Evolutionary conservation across 257 asterid genomes (phyloP), one percentile per base, ranked within the genome.

Genomic region (Nicotiana undulata): DNA sequence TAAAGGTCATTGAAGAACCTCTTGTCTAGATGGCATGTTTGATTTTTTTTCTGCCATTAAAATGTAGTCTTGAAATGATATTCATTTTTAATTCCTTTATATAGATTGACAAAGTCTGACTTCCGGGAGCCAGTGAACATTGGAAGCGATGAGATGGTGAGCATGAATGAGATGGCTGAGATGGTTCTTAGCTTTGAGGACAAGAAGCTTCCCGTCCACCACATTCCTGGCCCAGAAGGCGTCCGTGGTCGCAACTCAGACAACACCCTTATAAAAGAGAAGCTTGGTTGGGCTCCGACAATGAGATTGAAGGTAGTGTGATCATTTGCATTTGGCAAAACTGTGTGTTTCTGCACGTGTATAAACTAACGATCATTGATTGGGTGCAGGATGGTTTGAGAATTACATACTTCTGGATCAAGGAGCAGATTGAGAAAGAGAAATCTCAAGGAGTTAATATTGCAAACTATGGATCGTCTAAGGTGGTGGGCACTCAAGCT

Each of bases 81-180:
- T 65, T 31, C 18, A 65, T 65, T 16, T 31, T 77, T 59, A 40
- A 9, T 46, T 8, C 32, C 59, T 32, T 20, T 18, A 44, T 79
- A 22, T 79, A 92, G 98, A 86, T 90, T 92, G 88, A 94, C 98
- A 9, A 94, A 92, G 79, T 94, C 98, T 0, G 98, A 94, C 82
- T 94, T 94, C 81, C 88, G 97, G 29, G 98, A 94, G 87, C 98
- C 98, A 7, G 98, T 94, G 29, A 94, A 94, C 68, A 94, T 94
- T 18, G 98, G 98, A 72, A 94, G 98, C 15, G 97, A 94, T 79
- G 98, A 94, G 86, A 91, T 91, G 97, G 98, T 94, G 26, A 94
- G 98, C 92, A 94, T 94, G 98, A 94, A 94, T 49, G 98, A 91
- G 85, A 94, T 94, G 98, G 97, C 97, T 46, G 98, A 91, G 90